Evolutionary conservation across 2,329 filamentous ascomycete species (phyloP).

Genomic region (Sphaerostilbella broomeana): DNA sequence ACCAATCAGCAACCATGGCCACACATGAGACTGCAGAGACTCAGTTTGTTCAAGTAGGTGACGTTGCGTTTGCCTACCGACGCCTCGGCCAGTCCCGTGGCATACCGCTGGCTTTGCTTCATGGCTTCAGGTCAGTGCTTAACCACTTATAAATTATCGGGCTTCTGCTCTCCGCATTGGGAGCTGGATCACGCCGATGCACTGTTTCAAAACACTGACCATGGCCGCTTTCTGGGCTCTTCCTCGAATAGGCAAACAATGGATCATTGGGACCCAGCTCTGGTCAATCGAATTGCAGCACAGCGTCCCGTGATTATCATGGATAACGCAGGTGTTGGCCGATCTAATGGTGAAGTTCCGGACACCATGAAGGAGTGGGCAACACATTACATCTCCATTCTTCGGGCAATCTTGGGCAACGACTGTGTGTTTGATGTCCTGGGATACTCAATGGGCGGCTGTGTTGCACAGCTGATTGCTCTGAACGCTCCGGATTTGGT

Average conservation of each 20-base stretch:
- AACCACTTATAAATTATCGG: background rate
- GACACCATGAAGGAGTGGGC: conserved; percentile 26
- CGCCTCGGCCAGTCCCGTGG: conserved; percentile 24
- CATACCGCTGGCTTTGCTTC: conserved; percentile 27
- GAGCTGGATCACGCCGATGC: too few species aligned
- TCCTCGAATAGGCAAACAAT: conserved; percentile 32
- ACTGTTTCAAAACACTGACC: too few species aligned
- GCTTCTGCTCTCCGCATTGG: too few species aligned
- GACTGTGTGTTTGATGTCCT: conserved; percentile 34
- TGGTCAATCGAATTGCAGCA: conserved; percentile 38
- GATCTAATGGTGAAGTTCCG: conserved; percentile 36
- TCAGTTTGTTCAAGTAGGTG: conserved; percentile 25
- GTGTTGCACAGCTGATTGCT: conserved; percentile 38
- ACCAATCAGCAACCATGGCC: conserved; percentile 23
- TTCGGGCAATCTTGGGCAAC: conserved; percentile 30
- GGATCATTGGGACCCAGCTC: conserved; percentile 36
- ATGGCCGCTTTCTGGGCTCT: conserved; percentile 1
- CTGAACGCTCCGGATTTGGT: conserved; percentile 32
- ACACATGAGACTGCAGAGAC: conserved; percentile 25
- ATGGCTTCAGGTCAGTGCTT: conserved; percentile 26
- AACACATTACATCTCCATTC: conserved; percentile 29
- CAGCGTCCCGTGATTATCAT: conserved; percentile 38
- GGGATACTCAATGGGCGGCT: conserved; percentile 46
- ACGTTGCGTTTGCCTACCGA: conserved; percentile 27
- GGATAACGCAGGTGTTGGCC: conserved; percentile 43